Percentiles rank a stretch among this genome's conserved stretches.
Conservation (phyloP, 2,329 filamentous ascomycete genomes). For the Cercospora sp. region DNA sequence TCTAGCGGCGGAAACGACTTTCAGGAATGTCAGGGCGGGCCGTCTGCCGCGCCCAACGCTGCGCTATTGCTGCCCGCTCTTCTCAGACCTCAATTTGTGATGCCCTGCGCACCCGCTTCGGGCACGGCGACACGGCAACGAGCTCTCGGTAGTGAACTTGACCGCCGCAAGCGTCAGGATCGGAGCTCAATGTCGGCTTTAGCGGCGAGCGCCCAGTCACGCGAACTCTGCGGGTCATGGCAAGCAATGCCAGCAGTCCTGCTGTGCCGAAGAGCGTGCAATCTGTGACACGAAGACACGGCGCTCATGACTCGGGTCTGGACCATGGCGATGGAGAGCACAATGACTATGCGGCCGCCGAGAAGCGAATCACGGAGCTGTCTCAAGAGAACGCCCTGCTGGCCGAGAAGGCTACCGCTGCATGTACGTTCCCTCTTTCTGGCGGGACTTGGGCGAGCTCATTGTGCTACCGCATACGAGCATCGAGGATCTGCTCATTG, state of each 20-base stretch:
- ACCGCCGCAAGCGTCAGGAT: background rate
- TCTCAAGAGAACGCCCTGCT: conserved; percentile 69
- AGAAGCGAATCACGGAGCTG: conserved; percentile 58
- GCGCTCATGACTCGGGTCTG: conserved; percentile 52
- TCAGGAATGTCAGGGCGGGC: background rate
- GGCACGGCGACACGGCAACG: background rate
- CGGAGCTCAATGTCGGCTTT: conserved; percentile 13
- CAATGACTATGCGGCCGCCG: conserved; percentile 22
- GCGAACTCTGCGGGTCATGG: conserved; percentile 26
- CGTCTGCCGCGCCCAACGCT: background rate
- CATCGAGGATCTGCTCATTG: background rate
- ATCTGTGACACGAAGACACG: conserved; percentile 28
- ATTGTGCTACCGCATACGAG: background rate
- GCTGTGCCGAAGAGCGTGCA: conserved; percentile 29
- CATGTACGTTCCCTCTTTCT: conserved; percentile 45
- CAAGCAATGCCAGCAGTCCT: conserved; percentile 27
- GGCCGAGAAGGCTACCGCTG: conserved; percentile 68
- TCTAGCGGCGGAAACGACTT: background rate
- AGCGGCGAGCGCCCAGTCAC: conserved; percentile 1
- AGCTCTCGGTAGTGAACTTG: background rate
- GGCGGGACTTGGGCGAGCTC: background rate
- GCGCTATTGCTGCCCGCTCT: background rate
- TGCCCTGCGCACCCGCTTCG: background rate
- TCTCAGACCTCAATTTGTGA: background rate
- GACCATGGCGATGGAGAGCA: conserved; percentile 56